A percentile compares a stretch with the other conserved stretches of the same genome.
These are phyloP conservation scores for Sporobolomyces phaffii DNA, from an alignment of 768 basidiomycete species.

Conservation along the genomic window DNA sequence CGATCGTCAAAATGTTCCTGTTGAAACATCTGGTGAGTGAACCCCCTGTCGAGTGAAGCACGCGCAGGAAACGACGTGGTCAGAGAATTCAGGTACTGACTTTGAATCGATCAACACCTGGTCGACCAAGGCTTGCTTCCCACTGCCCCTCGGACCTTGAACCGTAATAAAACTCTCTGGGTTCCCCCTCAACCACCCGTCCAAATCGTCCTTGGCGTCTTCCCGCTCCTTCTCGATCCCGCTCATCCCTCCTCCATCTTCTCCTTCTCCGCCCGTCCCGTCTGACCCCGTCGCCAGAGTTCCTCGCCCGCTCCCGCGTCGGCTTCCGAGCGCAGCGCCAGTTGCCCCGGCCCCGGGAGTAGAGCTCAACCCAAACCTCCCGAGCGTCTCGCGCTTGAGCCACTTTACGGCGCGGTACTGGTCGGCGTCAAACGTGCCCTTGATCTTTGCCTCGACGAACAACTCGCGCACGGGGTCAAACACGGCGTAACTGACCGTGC, in stretches of 20 bases:
- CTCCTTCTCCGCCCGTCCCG: not conserved
- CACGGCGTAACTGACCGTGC: slow-evolving; percentile 83
- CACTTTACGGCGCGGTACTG: slow-evolving; percentile 68
- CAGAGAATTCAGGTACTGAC: slow-evolving; percentile 38
- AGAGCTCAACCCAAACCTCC: slow-evolving; percentile 46
- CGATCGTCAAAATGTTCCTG: slow-evolving; percentile 71
- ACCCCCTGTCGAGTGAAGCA: too few species aligned
- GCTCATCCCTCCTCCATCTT: slow-evolving; percentile 6
- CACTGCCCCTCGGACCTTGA: slow-evolving; percentile 49
- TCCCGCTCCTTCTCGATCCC: slow-evolving; percentile 70
- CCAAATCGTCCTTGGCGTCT: slow-evolving; percentile 64
- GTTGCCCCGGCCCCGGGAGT: too few species aligned
- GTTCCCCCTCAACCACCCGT: slow-evolving; percentile 61
- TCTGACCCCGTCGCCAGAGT: too few species aligned
- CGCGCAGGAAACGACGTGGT: too few species aligned
- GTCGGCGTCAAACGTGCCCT: slow-evolving; percentile 74
- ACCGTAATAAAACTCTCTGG: slow-evolving; percentile 49
- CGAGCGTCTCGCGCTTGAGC: slow-evolving; percentile 60
- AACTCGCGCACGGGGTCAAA: slow-evolving; percentile 86
- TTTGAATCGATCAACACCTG: slow-evolving; percentile 45
- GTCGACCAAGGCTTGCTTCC: slow-evolving; percentile 48
- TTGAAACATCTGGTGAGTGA: too few species aligned
- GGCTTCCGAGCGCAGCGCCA: too few species aligned
- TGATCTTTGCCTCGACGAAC: slow-evolving; percentile 72
- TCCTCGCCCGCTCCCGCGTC: too few species aligned